Percentiles rank a stretch among this genome's conserved stretches.
Conservation (phyloP, 2,329 filamentous ascomycete species). For the Cercospora sp. region DNA sequence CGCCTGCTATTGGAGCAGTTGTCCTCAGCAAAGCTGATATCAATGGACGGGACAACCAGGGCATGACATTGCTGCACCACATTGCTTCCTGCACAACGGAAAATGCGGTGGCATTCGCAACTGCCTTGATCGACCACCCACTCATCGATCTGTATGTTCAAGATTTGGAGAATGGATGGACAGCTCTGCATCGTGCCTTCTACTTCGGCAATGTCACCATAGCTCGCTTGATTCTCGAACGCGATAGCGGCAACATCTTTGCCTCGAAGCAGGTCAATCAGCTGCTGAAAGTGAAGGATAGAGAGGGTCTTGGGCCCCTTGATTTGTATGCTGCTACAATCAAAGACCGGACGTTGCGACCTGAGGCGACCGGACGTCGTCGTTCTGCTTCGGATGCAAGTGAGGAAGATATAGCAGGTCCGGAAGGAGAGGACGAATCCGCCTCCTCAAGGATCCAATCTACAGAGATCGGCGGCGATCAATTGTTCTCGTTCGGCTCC, state of each 20-base stretch:
- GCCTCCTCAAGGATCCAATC: conserved; percentile 22
- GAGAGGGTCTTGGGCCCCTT: conserved; percentile 90
- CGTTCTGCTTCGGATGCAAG: conserved; percentile 41
- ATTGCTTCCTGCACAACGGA: conserved; percentile 73
- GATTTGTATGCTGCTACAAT: conserved; percentile 90
- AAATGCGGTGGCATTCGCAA: conserved; percentile 71
- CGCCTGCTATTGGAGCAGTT: conserved; percentile 46
- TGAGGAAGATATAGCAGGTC: conserved; percentile 56
- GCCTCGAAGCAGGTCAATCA: conserved; percentile 65
- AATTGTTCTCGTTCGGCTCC: conserved; percentile 91
- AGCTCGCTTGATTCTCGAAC: conserved; percentile 76
- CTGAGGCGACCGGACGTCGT: conserved; percentile 40
- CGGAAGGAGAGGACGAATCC: conserved; percentile 32
- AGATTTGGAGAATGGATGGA: conserved; percentile 93
- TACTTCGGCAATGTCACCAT: conserved; percentile 88
- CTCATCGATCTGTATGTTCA: conserved; percentile 82
- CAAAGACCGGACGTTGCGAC: conserved; percentile 65
- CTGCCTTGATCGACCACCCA: conserved; percentile 77
- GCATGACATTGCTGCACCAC: conserved; percentile 81
- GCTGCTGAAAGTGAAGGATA: conserved; percentile 91
- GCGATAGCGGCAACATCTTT: conserved; percentile 63
- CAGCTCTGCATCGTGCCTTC: conserved; percentile 83
- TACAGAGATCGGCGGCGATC: conserved; percentile 64
- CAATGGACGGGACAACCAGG: conserved; percentile 79
- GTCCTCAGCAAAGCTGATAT: conserved; percentile 65